Conservation (phyloP, 129 eudicot genomes). For the Saposhnikovia divaricata region DNA sequence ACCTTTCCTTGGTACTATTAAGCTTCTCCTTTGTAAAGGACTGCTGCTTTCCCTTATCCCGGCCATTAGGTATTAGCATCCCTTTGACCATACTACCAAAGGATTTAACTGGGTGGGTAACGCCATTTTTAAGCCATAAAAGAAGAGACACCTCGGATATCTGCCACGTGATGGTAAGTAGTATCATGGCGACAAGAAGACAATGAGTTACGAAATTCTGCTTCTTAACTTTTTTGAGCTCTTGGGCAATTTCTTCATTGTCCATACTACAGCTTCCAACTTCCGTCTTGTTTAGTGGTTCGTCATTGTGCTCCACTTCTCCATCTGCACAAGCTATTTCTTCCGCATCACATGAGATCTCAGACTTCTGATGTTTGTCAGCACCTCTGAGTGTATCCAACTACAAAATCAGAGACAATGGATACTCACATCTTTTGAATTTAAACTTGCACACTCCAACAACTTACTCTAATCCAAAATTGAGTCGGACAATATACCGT, state of each 20-base stretch:
- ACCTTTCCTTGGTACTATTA: background rate
- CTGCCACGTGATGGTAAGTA: conserved; percentile 67
- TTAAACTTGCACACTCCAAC: background rate
- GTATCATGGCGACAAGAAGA: conserved; percentile 57
- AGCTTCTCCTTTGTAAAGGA: conserved; percentile 14
- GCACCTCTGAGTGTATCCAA: conserved; percentile 29
- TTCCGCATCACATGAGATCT: background rate
- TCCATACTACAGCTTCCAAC: background rate
- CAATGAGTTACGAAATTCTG: conserved; percentile 72
- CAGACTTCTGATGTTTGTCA: conserved; percentile 15
- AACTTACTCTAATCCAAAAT: background rate
- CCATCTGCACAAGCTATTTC: background rate
- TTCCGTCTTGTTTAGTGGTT: conserved; percentile 12
- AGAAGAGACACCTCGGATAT: conserved; percentile 69
- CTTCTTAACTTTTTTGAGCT: conserved; percentile 43
- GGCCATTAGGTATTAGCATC: conserved; percentile 19
- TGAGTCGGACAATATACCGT: background rate
- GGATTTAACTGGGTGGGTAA: conserved; percentile 56
- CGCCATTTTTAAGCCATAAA: conserved; percentile 50
- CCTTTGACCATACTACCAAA: conserved; percentile 30
- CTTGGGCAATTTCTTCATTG: conserved; percentile 37
- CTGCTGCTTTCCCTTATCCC: conserved; percentile 11
- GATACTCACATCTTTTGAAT: background rate
- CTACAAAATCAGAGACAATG: conserved; percentile 5
- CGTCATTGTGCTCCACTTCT: background rate